A percentile compares a stretch with the other conserved stretches of the same genome.
These are phyloP conservation scores for Fusarium algeriense DNA, from an alignment of 2,329 filamentous ascomycete genomes.

Conservation along the genomic window DNA sequence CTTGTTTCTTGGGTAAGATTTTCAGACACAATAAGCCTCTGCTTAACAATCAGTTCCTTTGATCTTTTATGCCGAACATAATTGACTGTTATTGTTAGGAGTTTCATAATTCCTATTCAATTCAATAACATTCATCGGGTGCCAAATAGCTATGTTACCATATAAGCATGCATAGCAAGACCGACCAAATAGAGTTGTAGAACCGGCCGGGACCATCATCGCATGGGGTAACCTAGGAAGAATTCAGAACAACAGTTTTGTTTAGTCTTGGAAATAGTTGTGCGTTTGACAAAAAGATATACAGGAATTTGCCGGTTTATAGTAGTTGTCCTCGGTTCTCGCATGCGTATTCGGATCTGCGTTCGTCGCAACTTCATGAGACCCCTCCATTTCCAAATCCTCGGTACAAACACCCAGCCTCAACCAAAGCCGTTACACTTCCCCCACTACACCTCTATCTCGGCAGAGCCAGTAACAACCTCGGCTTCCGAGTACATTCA, in stretches of 20 bases:
- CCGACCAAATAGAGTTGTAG: not conserved
- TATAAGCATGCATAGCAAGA: not conserved
- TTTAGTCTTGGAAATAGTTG: not conserved
- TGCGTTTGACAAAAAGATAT: not conserved
- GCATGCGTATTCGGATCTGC: conserved; percentile 25
- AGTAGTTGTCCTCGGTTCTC: conserved; percentile 19
- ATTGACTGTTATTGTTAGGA: not conserved
- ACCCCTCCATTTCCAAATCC: conserved; percentile 37
- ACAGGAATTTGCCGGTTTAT: not conserved
- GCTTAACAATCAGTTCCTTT: not conserved
- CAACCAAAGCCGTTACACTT: conserved; percentile 26
- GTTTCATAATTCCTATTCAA: not conserved
- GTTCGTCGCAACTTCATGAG: conserved; percentile 10
- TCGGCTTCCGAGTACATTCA: conserved; percentile 30
- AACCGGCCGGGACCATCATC: not conserved
- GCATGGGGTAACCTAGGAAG: not conserved
- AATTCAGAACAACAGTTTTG: too few species aligned
- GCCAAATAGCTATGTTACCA: not conserved
- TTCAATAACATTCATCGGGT: not conserved
- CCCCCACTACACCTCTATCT: conserved; percentile 29
- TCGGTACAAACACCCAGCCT: conserved; percentile 25
- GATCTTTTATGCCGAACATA: not conserved
- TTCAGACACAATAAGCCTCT: not conserved
- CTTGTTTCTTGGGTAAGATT: not conserved
- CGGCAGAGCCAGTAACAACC: conserved; percentile 39